phyloP scores from a whole-genome alignment of 2,329 filamentous ascomycete species.

The Cladophialophora exuberans region DNA sequence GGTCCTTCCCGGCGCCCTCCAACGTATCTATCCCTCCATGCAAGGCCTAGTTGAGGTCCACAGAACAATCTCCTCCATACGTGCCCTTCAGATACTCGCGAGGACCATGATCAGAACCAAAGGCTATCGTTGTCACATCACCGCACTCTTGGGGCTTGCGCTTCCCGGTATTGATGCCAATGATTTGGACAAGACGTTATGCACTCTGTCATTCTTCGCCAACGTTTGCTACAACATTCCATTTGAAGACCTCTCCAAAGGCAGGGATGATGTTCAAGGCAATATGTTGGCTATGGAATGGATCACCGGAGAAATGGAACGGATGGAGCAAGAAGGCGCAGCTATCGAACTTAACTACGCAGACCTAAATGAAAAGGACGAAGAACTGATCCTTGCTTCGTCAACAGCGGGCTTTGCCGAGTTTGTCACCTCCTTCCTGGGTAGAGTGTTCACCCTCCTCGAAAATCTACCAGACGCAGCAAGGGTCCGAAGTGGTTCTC shows the following conservation, averaged over 20 bases:
- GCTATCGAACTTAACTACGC: constrained; percentile 85
- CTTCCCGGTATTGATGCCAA: constrained; percentile 97
- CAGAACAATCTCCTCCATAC: constrained; percentile 89
- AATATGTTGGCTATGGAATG: constrained; percentile 83
- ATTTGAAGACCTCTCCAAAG: constrained; percentile 77
- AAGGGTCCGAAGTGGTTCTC: constrained; percentile 83
- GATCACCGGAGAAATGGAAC: constrained; percentile 92
- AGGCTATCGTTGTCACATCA: constrained; percentile 96
- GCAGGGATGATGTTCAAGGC: constrained; percentile 68
- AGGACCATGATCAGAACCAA: constrained; percentile 90
- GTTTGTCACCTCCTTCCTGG: constrained; percentile 86
- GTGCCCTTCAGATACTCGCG: constrained; percentile 87
- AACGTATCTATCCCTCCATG: constrained; percentile 94
- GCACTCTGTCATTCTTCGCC: constrained; percentile 93
- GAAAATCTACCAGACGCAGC: constrained; percentile 94
- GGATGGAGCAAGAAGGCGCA: constrained; percentile 86
- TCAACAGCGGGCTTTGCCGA: constrained; percentile 94
- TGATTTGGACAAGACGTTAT: constrained; percentile 92
- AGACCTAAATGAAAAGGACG: constrained; percentile 82
- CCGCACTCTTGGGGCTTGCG: constrained; percentile 86
- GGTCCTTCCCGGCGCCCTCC: constrained; percentile 88
- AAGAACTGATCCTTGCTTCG: constrained; percentile 84
- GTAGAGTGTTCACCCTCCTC: constrained; percentile 90
- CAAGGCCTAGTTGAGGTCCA: constrained; percentile 97
- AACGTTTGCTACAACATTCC: constrained; percentile 96